These are phyloP conservation scores for Straminergon stramineum DNA, from an alignment of 225 moss, liverwort and hornwort genomes.

Conservation along the genomic window DNA sequence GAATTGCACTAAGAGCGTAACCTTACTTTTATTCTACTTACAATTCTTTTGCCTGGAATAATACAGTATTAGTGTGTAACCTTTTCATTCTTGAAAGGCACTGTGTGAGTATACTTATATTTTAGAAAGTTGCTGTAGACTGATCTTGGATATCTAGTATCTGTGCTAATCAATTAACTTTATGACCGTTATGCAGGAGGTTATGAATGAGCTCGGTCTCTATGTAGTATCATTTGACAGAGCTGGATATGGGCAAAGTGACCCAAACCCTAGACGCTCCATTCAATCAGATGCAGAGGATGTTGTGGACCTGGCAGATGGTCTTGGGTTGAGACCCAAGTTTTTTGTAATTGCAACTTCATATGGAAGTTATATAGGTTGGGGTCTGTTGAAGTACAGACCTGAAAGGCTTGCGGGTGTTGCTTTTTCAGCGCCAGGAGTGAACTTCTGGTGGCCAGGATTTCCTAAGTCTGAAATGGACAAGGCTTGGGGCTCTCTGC, in stretches of 20 bases:
- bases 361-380: conserved; percentile 62
- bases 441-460: conserved; percentile 93
- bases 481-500: conserved; percentile 49
- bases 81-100: not conserved
- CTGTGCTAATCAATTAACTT: not conserved
- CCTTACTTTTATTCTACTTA: not conserved
- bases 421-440: conserved; percentile 64
- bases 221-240: conserved; percentile 74
- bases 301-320: conserved; percentile 80
- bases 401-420: conserved; percentile 90
- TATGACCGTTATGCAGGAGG: conserved; percentile 40
- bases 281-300: conserved; percentile 72
- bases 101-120: not conserved
- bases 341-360: conserved; percentile 73
- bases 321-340: conserved; percentile 50
- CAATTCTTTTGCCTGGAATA: not conserved
- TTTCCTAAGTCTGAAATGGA: conserved; percentile 38
- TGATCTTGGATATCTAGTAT: not conserved
- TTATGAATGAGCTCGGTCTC: conserved; percentile 55
- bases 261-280: conserved; percentile 57
- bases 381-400: conserved; percentile 66
- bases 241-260: conserved; percentile 94
- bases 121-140: not conserved
- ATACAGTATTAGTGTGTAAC: not conserved
- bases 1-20: not conserved